Base-by-base conservation (phyloP, 1,284 basidiomycete species). In the Malassezia slooffiae region DNA sequence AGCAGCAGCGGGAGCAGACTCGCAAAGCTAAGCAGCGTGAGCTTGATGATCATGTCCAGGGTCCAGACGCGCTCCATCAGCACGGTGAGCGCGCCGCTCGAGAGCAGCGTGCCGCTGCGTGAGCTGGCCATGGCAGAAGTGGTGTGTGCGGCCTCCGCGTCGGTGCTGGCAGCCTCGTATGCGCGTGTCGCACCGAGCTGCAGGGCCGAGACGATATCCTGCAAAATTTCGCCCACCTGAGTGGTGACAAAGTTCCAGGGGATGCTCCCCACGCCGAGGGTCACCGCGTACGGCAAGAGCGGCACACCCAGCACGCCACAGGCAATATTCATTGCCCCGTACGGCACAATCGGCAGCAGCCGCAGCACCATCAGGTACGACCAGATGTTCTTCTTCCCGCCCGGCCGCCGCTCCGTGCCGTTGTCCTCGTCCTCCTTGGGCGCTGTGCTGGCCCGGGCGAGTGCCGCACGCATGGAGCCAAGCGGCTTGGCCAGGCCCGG, bases 191-290 rank as follows among this genome's bases (percentile, higher is more conserved):
- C 17, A 27, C n/a, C 34, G 19, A 12, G 15, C 27, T 41, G 58
- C 0, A 66, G 29, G 1, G 60, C 61, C 13, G 57, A 47, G 20
- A 60, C 59, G 29, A 66, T 54, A 29, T 67, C 62, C 27, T 62
- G 56, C 21, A 68, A 38, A 22, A 68, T 21, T 30, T 67, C 66
- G 24, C 66, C 66, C 20, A 65, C 50, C 46, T 66, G 62, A 17
- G 57, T 57, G 1, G 66, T 69, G 41, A 60, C 58, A 45, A 61
- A 60, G 52, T 69, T 69, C 66, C 66, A 69, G 7, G 64, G 63
- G 10, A 67, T 46, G 16, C 57, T 60, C 2, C 66, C 66, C 11
- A 67, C 29, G 7, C 46, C 60, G 5, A 69, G 43, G 5, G 66
- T 67, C 8, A 43, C 54, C 2, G 51, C 52, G 38, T 62, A 69